These are phyloP conservation scores for Trypethelium eluteriae DNA, from an alignment of 495 filamentous ascomycete genomes.

Conservation along the genomic window DNA sequence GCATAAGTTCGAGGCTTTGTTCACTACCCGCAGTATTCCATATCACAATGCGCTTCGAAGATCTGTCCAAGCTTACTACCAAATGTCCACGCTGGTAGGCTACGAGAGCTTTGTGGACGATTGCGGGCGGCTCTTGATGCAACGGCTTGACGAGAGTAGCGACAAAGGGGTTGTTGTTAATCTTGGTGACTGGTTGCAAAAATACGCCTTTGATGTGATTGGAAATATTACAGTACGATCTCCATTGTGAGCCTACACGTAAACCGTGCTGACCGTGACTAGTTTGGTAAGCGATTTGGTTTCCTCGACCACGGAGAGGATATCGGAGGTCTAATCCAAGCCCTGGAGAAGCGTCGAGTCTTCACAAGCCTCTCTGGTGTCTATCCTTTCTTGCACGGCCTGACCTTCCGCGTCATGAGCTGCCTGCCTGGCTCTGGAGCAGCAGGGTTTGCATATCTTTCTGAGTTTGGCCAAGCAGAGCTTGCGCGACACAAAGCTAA, in stretches of 20 bases:
- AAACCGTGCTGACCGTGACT: neutral
- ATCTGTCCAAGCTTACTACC: slow-evolving; percentile 42
- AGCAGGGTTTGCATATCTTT: neutral
- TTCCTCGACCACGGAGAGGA: slow-evolving; percentile 26
- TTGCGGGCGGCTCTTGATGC: slow-evolving; percentile 42
- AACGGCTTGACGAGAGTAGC: slow-evolving; percentile 41
- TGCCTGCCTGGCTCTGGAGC: neutral
- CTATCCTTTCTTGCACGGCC: neutral
- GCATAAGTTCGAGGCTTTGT: slow-evolving; percentile 28
- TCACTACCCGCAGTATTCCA: slow-evolving; percentile 40
- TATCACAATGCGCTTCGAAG: slow-evolving; percentile 34
- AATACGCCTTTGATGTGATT: slow-evolving; percentile 27
- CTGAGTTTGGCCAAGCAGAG: neutral
- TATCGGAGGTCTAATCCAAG: slow-evolving; percentile 13
- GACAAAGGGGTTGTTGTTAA: slow-evolving; percentile 34
- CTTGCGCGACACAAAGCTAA: neutral
- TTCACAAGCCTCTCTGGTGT: slow-evolving; percentile 2
- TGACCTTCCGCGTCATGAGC: neutral
- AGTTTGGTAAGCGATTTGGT: slow-evolving; percentile 24
- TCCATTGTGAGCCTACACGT: too few species aligned
- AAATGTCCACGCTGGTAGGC: slow-evolving; percentile 46
- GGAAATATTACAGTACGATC: slow-evolving; percentile 14
- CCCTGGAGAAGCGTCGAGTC: neutral
- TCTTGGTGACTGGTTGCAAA: slow-evolving; percentile 37
- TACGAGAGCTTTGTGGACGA: slow-evolving; percentile 52